Evolutionary conservation across 192 early-diverging fungal species (phyloP), one percentile per base, ranked within the genome.

Genomic region (Coemansia sp.): DNA sequence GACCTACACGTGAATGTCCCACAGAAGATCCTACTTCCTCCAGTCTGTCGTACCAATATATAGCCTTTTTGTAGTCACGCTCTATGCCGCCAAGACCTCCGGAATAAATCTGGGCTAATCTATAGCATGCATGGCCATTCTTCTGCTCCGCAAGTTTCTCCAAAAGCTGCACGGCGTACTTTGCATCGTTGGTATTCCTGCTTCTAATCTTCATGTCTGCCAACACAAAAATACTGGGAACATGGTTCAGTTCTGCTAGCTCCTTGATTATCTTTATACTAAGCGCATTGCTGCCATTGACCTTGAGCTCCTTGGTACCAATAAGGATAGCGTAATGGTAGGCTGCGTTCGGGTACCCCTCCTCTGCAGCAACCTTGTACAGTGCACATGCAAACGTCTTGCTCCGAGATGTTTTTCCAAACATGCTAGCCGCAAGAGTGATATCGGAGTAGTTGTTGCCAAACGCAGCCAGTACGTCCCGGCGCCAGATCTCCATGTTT

Each of bases 291-390:
- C 58, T 63, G 16, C 42, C 38, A 38, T 48, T 38, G 18, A 63
- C 7, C 4, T 44, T 41, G 8, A 74, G n/a, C n/a, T 57, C 44
- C 13, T 59, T 18, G 6, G 48, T 64, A 11, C 60, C 73, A 44
- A 81, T 42, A 12, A 81, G 37, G 37, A 70, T 47, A 47, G 70
- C 70, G 19, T 75, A 75, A 15, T 69, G 64, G 38, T 65, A 66
- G 26, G 67, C 69, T 5, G 73, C 72, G 21, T 75, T 61, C 39
- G 6, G 53, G 42, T 72, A 56, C 0, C 78, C 78, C n/a, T 81
- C 70, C 50, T 81, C 78, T 13, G 72, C 78, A 23, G 72, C 78
- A 21, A 81, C 78, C 50, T 75, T 81, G 67, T 56, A 67, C 48
- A 81, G 40, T 6, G 73, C 78, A 39, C 59, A 63, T 11, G 67